Evolutionary conservation across 148 eudicot genomes (phyloP), one percentile per base, ranked within the genome.

Genomic region (Chenopodium suecicum): DNA sequence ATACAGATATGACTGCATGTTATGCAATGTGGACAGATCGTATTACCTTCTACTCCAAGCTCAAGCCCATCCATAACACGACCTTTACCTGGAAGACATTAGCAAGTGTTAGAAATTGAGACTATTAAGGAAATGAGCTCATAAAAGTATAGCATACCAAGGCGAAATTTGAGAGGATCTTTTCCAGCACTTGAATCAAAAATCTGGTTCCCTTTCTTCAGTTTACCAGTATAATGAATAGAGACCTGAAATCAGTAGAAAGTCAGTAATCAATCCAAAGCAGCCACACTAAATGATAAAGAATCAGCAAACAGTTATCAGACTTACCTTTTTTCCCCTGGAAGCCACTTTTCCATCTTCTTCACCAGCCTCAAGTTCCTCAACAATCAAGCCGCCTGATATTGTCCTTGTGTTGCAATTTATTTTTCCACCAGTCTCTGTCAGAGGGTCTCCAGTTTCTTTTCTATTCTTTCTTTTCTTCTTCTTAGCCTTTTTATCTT

Each of bases 1-100:
- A 27, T 9, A 11, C 3, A 48, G 1, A 9, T 48, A 48, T 41
- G 5, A 56, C 62, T 56, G 29, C 29, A 27, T 27, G 22, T 56
- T 17, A 56, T 14, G 22, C 62, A 66, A 14, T 65, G 22, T 73
- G 11, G 25, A 23, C 19, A 16, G 3, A 8, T 47, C 20, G 64
- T 64, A 73, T 80, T 90, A 92, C 95, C 95, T 27, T 90, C 90
- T 60, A 95, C 73, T 23, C 98, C 97, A 74, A 90, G 64, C 82
- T 93, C 89, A 79, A 91, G 83, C 46, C 94, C 97, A 32, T 89
- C 91, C 27, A 90, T 80, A 58, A 85, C 80, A 58, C 68, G 80
- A 74, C 89, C 85, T 83, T 85, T 89, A 78, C 98, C 97, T 95
- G 86, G 20, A 79, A 60, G n/a, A 83, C 25, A 74, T 73, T 74